These are phyloP conservation scores for Phialemonium atrogriseum DNA, from an alignment of 2,329 filamentous ascomycete species.

Conservation along the genomic window DNA sequence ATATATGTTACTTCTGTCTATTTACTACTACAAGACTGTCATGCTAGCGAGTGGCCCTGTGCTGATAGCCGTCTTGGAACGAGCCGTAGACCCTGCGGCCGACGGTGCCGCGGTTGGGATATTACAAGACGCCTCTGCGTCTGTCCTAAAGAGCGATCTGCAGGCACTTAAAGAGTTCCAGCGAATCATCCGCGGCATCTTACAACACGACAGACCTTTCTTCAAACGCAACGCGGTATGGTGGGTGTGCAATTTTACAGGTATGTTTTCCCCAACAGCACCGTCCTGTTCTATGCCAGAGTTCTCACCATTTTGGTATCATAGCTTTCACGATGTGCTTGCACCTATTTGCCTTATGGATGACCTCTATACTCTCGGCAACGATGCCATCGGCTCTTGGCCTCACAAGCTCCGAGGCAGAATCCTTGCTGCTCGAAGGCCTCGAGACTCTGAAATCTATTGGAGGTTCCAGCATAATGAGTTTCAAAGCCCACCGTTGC, in stretches of 20 bases:
- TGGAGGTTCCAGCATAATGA: constrained; percentile 12
- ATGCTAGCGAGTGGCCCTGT: constrained; percentile 8
- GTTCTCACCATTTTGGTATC: not conserved
- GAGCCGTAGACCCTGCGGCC: constrained; percentile 1
- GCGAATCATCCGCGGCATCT: too few species aligned
- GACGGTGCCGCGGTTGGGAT: constrained; percentile 1
- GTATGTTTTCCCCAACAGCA: constrained; percentile 11
- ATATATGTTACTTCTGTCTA: constrained; percentile 8
- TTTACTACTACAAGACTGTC: constrained; percentile 11
- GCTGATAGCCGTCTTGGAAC: constrained; percentile 6
- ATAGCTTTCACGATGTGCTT: constrained; percentile 18
- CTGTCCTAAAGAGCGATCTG: constrained; percentile 15
- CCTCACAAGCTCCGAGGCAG: constrained; percentile 2
- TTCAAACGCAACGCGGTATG: constrained; percentile 18
- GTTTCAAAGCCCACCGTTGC: constrained; percentile 9
- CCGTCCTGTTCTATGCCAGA: not conserved
- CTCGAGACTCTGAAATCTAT: constrained; percentile 5
- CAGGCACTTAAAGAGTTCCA: constrained; percentile 12
- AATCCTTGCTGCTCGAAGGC: constrained; percentile 4
- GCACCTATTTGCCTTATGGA: constrained; percentile 19
- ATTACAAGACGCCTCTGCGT: constrained; percentile 8
- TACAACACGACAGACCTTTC: constrained; percentile 11
- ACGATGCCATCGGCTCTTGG: constrained; percentile 1
- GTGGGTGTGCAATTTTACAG: constrained; percentile 23
- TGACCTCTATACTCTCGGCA: constrained; percentile 9